phyloP scores from a whole-genome alignment of 441 rosid species.

The Populus hybrid region DNA sequence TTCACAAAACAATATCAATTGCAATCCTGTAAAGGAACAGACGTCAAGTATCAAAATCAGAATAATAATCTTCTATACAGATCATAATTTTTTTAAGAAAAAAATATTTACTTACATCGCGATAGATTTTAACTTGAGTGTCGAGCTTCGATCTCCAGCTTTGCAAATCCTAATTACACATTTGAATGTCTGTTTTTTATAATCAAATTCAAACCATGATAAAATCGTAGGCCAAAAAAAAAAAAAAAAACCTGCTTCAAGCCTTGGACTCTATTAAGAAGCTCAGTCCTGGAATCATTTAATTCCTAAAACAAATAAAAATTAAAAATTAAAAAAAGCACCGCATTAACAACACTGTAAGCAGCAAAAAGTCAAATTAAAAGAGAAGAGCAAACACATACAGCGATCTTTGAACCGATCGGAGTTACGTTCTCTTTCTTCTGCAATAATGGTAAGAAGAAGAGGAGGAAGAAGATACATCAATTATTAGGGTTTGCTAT shows the following conservation, averaged over 20 bases:
- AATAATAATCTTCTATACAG: no score
- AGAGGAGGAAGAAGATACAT: background rate
- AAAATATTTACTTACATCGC: constrained; percentile 44
- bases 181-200: background rate
- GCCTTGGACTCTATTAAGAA: constrained; percentile 74
- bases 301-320: constrained; percentile 47
- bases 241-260: constrained; percentile 63
- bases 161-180: constrained; percentile 69
- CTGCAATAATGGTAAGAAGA: constrained; percentile 39
- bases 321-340: background rate
- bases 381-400: constrained; percentile 16
- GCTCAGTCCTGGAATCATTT: constrained; percentile 78
- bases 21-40: background rate
- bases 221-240: background rate
- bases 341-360: background rate
- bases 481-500: background rate
- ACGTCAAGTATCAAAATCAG: background rate
- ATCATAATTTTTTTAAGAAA: background rate
- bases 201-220: background rate
- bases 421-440: constrained; percentile 63
- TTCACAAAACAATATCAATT: background rate
- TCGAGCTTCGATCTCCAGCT: constrained; percentile 91
- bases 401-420: constrained; percentile 61
- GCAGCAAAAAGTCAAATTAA: background rate
- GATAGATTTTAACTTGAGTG: constrained; percentile 83